Conservation (phyloP, 2,329 filamentous ascomycete species). For the Talaromyces sp. region DNA sequence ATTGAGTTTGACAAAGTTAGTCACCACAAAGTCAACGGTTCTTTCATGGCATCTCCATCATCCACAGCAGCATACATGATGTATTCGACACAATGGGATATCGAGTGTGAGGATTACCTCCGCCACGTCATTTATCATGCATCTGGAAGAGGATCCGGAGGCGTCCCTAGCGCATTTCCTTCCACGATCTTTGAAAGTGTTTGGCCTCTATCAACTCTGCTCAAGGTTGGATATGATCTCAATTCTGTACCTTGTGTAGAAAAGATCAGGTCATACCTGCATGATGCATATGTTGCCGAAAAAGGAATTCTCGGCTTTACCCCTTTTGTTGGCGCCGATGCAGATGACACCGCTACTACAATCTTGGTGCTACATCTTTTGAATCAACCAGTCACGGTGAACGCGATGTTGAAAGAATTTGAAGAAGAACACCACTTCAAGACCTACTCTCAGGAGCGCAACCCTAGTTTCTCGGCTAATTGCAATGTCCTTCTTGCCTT, state of each 20-base stretch:
- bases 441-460: conserved; percentile 31
- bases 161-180: conserved; percentile 30
- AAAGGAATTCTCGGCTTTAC: conserved; percentile 24
- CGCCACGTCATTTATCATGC: conserved; percentile 19
- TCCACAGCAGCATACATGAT: conserved; percentile 42
- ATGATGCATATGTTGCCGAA: background rate
- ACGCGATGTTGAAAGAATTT: conserved; percentile 27
- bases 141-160: conserved; percentile 19
- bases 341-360: conserved; percentile 29
- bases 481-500: conserved; percentile 35
- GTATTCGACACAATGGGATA: conserved; percentile 30
- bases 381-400: conserved; percentile 18
- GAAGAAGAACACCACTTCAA: conserved; percentile 30
- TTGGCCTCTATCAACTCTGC: conserved; percentile 22
- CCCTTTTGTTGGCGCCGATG: conserved; percentile 22
- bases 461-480: conserved; percentile 35
- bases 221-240: conserved; percentile 1
- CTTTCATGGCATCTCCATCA: conserved; percentile 40
- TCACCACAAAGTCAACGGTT: conserved; percentile 33
- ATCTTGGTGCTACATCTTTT: conserved; percentile 20
- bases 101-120: conserved; percentile 34
- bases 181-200: conserved; percentile 27
- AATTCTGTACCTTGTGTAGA: background rate
- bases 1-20: conserved; percentile 37
- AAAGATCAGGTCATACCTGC: background rate